Conservation (phyloP, 208 protist species). For the Wallacemonas sp. region DNA sequence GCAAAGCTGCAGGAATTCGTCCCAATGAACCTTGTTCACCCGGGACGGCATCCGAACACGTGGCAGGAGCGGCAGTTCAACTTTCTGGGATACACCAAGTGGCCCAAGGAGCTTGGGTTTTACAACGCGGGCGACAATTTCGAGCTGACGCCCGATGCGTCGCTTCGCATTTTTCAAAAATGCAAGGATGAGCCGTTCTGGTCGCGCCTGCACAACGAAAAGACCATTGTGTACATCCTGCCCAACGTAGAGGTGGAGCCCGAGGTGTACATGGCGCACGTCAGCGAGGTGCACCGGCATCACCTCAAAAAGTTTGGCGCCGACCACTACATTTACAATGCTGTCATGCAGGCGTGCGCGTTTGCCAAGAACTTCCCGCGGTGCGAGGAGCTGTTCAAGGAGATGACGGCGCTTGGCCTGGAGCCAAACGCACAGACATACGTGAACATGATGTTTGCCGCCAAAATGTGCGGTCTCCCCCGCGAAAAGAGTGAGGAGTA, state of each 20-base stretch:
- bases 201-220: slow-evolving; percentile 81
- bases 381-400: slow-evolving; percentile 63
- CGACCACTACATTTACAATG: slow-evolving; percentile 93
- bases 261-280: slow-evolving; percentile 58
- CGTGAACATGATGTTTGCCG: slow-evolving; percentile 91
- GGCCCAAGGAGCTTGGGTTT: slow-evolving; percentile 90
- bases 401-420: slow-evolving; percentile 75
- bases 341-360: slow-evolving; percentile 87
- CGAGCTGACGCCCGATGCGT: slow-evolving; percentile 84
- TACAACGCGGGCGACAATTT: slow-evolving; percentile 93
- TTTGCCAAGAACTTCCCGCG: slow-evolving; percentile 78
- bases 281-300: slow-evolving; percentile 80
- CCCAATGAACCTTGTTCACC: slow-evolving; percentile 81
- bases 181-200: slow-evolving; percentile 79
- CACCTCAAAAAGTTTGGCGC: slow-evolving; percentile 88
- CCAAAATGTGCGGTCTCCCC: slow-evolving; percentile 54
- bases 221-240: slow-evolving; percentile 76
- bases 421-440: slow-evolving; percentile 90
- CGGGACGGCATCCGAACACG: slow-evolving; percentile 77
- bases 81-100: slow-evolving; percentile 84
- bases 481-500: slow-evolving; percentile 65
- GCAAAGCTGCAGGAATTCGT: slow-evolving; percentile 68
- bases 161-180: slow-evolving; percentile 69
- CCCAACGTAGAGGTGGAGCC: slow-evolving; percentile 81
- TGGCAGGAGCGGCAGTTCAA: slow-evolving; percentile 90